Percentiles rank a stretch among this genome's conserved stretches.
Evolutionary conservation across 345 rosid genomes (phyloP).

Genomic region (Angophora floribunda): DNA sequence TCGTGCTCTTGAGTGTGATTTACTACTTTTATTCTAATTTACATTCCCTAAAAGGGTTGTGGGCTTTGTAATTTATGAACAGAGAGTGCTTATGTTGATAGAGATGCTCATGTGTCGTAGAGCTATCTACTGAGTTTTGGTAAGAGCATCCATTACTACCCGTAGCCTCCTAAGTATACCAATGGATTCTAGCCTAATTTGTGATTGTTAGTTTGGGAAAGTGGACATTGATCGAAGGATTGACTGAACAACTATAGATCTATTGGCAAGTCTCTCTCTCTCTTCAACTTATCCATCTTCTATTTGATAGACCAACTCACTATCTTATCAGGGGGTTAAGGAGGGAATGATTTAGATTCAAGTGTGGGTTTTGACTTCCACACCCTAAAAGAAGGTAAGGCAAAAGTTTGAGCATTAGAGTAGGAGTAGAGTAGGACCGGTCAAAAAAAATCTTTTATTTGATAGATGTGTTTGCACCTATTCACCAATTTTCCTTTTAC

Average conservation of each 20-base stretch:
- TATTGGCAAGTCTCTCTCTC: background rate
- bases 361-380: no score
- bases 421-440: no score
- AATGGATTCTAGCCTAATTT: no score
- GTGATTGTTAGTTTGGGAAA: background rate
- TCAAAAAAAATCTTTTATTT: no score
- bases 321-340: no score
- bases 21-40: background rate
- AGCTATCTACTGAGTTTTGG: background rate
- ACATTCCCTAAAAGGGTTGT: background rate
- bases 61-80: background rate
- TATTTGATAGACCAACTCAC: background rate
- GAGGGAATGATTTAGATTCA: no score
- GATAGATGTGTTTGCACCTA: background rate
- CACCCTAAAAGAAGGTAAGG: no score
- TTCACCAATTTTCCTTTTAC: background rate
- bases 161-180: background rate
- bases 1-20: background rate
- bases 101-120: background rate
- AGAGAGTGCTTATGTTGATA: background rate
- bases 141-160: background rate
- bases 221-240: background rate
- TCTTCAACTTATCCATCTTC: background rate
- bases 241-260: background rate
- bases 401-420: no score